These are phyloP conservation scores for Colletotrichum caudatum DNA, from an alignment of 2,329 filamentous ascomycete genomes.

Conservation along the genomic window DNA sequence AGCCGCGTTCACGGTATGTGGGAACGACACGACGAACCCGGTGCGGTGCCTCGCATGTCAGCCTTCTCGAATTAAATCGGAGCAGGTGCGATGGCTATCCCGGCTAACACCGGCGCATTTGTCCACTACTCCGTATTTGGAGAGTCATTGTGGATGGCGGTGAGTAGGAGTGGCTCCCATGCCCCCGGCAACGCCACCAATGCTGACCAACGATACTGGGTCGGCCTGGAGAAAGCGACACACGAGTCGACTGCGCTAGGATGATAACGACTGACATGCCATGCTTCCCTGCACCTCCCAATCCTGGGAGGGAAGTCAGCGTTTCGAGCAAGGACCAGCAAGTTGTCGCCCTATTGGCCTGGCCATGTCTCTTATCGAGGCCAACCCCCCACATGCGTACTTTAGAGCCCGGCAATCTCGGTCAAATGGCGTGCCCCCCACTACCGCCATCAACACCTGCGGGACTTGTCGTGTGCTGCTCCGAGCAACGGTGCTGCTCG, in stretches of 20 bases:
- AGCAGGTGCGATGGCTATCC: constrained; percentile 3
- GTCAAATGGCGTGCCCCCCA: constrained; percentile 40
- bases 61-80: constrained; percentile 30
- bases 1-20: constrained; percentile 6
- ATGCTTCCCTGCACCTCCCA: constrained; percentile 32
- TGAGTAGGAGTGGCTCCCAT: constrained; percentile 31
- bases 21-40: constrained; percentile 18
- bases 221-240: constrained; percentile 32
- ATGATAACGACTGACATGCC: constrained; percentile 26
- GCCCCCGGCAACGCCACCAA: constrained; percentile 33
- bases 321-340: constrained; percentile 33
- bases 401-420: constrained; percentile 42
- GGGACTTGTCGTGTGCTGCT: constrained; percentile 32
- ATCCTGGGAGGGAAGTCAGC: constrained; percentile 28
- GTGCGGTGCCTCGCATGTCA: constrained; percentile 3
- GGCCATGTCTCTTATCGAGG: constrained; percentile 35
- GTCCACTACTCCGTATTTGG: constrained; percentile 8
- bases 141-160: constrained; percentile 35
- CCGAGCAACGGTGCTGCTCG: constrained; percentile 20
- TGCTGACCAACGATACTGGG: constrained; percentile 3
- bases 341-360: constrained; percentile 24
- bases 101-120: constrained; percentile 25
- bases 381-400: constrained; percentile 34
- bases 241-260: constrained; percentile 33
- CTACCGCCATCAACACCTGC: constrained; percentile 22